Percentiles rank a stretch among this genome's conserved stretches.
These are phyloP conservation scores for Tardiomyces depauwii DNA, from an alignment of 1,139 yeast genomes.

Conservation along the genomic window DNA sequence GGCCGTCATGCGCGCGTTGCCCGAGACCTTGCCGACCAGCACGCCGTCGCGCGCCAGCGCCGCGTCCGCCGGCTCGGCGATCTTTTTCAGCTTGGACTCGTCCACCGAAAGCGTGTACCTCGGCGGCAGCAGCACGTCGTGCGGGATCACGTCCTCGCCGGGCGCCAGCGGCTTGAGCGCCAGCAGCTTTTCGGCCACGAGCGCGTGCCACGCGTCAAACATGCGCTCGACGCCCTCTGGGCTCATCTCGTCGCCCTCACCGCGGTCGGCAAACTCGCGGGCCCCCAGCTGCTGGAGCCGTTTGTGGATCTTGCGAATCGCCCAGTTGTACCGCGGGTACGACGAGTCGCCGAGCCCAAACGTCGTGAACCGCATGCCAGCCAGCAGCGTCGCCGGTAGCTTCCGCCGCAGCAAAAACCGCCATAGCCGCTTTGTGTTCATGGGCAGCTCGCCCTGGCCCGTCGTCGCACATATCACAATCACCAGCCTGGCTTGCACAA, in stretches of 20 bases:
- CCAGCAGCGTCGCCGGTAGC: constrained; percentile 46
- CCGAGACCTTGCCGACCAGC: constrained; percentile 31
- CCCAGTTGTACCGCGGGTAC: constrained; percentile 76
- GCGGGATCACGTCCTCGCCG: constrained; percentile 27
- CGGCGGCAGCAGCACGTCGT: constrained; percentile 35
- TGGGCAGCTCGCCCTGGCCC: constrained; percentile 92
- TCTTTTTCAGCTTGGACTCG: background rate
- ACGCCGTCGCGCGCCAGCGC: background rate
- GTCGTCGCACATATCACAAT: constrained; percentile 78
- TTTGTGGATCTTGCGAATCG: constrained; percentile 68
- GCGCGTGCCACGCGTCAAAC: constrained; percentile 64
- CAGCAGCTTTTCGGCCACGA: constrained; percentile 1
- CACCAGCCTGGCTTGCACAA: constrained; percentile 35
- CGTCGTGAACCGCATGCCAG: constrained; percentile 53
- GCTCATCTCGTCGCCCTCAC: constrained; percentile 83
- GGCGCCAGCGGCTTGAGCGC: constrained; percentile 11
- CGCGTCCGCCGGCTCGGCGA: background rate
- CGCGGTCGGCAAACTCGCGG: constrained; percentile 52
- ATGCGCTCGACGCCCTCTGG: constrained; percentile 72
- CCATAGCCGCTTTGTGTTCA: constrained; percentile 67
- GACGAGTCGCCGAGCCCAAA: constrained; percentile 96
- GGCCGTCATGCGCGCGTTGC: constrained; percentile 53
- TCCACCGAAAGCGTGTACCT: constrained; percentile 16
- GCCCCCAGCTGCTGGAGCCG: constrained; percentile 80
- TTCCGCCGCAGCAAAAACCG: constrained; percentile 54